Evolutionary conservation across 83 land plant genomes (phyloP), one percentile per base, ranked within the genome.

Genomic region (Thuja plicata): DNA sequence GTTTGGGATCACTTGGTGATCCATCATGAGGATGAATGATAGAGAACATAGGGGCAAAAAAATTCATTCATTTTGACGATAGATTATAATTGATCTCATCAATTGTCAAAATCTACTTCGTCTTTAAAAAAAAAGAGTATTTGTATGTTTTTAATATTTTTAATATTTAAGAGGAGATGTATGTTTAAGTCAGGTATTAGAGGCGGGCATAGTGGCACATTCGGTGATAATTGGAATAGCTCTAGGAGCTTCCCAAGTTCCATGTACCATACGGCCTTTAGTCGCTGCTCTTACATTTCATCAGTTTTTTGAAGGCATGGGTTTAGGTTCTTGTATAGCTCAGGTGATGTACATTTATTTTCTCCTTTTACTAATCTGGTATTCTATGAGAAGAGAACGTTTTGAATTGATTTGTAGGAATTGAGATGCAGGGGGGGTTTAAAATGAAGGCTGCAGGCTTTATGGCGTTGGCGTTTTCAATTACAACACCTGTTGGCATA

Each of bases 251-350:
- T 54, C 93, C 2, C 76, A 93, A 27, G 86, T 73, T 30, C 91
- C 93, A 52, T 91, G 91, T 60, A 90, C 93, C 8, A 93, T 93
- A 6, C 88, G 87, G 78, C 94, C 94, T 10, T 88, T 93, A 0
- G 27, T 91, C 8, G 91, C 86, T 38, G 93, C 94, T 24, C 76
- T 93, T 40, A 91, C 91, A 88, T 93, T 77, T 54, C 94, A 93
- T 80, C 94, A 93, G 73, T 89, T 93, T 24, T 93, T 93, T 24
- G 93, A 93, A 84, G 94, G 93, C 27, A 45, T 93, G 80, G 94
- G 91, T 9, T 87, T 93, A 2, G 94, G 93, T n/a, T 89, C 91
- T 5, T 91, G 91, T 81, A 78, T 93, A 48, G 87, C 86, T 55
- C 90, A 88, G 88, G 94, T 84, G 77, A 74, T 13, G 1, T 34